Conservation (phyloP, 306 rosid genomes). For the Prunus mongolica region DNA sequence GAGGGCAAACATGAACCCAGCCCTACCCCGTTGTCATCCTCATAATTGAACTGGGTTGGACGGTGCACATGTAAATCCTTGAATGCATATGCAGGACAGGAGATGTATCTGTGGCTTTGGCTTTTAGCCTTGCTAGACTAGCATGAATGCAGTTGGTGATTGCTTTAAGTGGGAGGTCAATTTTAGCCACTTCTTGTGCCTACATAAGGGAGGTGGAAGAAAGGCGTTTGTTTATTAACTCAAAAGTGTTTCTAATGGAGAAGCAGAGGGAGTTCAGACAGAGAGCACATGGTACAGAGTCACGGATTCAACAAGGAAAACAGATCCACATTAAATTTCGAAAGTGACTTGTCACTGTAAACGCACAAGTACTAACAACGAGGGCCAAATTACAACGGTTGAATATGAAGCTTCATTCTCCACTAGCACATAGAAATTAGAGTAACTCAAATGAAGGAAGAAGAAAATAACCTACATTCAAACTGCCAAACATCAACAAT, state of each 20-base stretch:
- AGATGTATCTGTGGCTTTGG: neutral
- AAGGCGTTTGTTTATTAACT: neutral
- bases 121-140: neutral
- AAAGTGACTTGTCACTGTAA: neutral
- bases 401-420: constrained; percentile 1
- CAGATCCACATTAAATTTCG: neutral
- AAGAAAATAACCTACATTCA: neutral
- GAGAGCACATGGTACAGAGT: no score
- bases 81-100: no score
- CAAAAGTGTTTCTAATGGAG: neutral
- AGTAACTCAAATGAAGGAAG: neutral
- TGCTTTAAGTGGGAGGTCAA: neutral
- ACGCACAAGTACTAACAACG: neutral
- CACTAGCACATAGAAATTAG: neutral
- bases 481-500: constrained; percentile 15
- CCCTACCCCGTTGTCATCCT: no score
- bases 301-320: neutral
- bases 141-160: neutral
- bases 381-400: neutral
- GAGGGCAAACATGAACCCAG: no score
- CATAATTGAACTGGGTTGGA: neutral
- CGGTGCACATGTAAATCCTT: no score
- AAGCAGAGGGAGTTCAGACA: neutral
- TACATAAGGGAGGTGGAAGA: neutral
- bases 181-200: neutral